A percentile compares a stretch with the other conserved stretches of the same genome.
Evolutionary conservation across 75 land plant species (phyloP).

Genomic region (Sequoia sempervirens): DNA sequence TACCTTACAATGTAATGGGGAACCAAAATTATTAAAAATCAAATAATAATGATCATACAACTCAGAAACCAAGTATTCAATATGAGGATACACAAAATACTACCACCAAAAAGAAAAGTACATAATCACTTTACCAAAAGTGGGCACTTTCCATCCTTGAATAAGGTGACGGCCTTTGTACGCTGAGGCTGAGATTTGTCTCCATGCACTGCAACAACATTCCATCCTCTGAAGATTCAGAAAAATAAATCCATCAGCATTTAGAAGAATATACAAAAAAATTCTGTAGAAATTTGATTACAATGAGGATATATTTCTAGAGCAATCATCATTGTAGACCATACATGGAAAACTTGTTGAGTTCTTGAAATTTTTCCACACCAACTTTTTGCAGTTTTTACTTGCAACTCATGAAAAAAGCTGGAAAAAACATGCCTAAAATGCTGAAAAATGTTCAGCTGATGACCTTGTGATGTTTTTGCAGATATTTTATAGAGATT

Average conservation of each 20-base stretch:
- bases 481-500: too few relatives aligned
- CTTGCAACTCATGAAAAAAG: too few relatives aligned
- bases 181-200: constrained; percentile 82
- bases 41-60: background rate
- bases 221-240: constrained; percentile 75
- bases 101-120: constrained; percentile 8
- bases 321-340: background rate
- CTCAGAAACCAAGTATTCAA: background rate
- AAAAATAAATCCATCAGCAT: constrained; percentile 7
- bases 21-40: background rate
- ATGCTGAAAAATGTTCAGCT: too few relatives aligned
- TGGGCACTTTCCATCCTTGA: constrained; percentile 86
- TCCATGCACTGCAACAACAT: constrained; percentile 88
- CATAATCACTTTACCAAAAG: constrained; percentile 53
- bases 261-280: background rate
- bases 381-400: too few relatives aligned
- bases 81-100: background rate
- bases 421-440: too few relatives aligned
- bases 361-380: too few relatives aligned
- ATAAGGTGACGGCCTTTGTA: constrained; percentile 64
- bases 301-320: background rate
- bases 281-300: background rate
- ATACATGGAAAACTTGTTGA: too few relatives aligned
- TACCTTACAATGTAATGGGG: background rate
- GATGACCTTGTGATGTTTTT: too few relatives aligned